phyloP scores from a whole-genome alignment of 1,139 yeast species.

The Nakaseomyces uthaithaninus region DNA sequence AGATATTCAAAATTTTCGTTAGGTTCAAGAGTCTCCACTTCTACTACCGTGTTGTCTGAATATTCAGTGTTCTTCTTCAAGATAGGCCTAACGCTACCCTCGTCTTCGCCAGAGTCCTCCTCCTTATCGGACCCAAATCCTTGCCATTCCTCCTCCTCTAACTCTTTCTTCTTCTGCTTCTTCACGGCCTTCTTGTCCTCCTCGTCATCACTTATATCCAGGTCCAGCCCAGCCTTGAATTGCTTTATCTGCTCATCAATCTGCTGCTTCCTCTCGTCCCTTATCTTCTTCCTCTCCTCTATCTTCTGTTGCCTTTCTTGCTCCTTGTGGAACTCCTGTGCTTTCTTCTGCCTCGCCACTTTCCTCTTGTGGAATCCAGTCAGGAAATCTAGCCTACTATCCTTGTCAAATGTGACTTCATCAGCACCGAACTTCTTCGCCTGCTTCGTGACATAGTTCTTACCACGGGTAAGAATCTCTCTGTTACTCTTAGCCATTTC shows the following conservation, averaged over 20 bases:
- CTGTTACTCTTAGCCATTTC: constrained; percentile 44
- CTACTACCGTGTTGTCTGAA: constrained; percentile 40
- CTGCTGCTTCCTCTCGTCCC: constrained; percentile 59
- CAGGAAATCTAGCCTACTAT: constrained; percentile 65
- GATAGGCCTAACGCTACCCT: constrained; percentile 33
- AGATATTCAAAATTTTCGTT: constrained; percentile 43
- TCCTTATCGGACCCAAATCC: constrained; percentile 36
- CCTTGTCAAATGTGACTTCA: constrained; percentile 75
- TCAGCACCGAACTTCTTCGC: constrained; percentile 54
- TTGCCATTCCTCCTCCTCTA: constrained; percentile 34
- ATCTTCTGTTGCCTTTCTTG: constrained; percentile 63
- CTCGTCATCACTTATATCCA: constrained; percentile 30
- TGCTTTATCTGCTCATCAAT: constrained; percentile 54
- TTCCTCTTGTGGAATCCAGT: constrained; percentile 96
- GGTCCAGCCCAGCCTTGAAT: constrained; percentile 48
- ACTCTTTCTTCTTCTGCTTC: constrained; percentile 16
- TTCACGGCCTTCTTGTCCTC: constrained; percentile 24
- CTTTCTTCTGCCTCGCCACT: constrained; percentile 77
- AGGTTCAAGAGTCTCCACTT: constrained; percentile 56
- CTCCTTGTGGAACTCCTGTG: constrained; percentile 65
- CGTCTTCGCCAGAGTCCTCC: constrained; percentile 21
- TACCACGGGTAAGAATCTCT: constrained; percentile 83
- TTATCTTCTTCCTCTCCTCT: constrained; percentile 59
- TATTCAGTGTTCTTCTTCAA: constrained; percentile 37
- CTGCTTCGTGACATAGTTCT: constrained; percentile 62